Percentiles rank a stretch among this genome's conserved stretches.
Evolutionary conservation across 2,329 filamentous ascomycete species (phyloP).

Genomic region (Blastomyces gilchristii): DNA sequence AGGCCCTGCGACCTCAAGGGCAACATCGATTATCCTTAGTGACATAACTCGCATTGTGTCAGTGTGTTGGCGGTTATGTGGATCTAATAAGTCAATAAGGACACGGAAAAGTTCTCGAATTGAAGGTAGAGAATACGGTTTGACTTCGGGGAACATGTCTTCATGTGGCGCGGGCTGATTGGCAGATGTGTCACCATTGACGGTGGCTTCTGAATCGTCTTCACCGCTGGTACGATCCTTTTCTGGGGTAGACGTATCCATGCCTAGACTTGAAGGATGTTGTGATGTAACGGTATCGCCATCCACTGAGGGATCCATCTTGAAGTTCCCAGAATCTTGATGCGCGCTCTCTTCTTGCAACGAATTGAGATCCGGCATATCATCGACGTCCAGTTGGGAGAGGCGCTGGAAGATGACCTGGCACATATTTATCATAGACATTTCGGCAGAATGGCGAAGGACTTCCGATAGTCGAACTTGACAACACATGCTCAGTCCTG

Average conservation of each 20-base stretch:
- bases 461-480: conserved; percentile 86
- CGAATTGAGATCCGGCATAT: conserved; percentile 54
- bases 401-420: conserved; percentile 94
- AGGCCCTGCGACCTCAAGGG: conserved; percentile 87
- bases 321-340: conserved; percentile 62
- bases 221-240: conserved; percentile 27
- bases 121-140: conserved; percentile 85
- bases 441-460: conserved; percentile 80
- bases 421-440: conserved; percentile 97
- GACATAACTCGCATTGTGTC: conserved; percentile 98
- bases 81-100: conserved; percentile 84
- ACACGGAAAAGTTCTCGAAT: conserved; percentile 92
- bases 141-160: conserved; percentile 49
- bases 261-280: conserved; percentile 33
- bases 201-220: conserved; percentile 24
- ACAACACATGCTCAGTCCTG: conserved; percentile 92
- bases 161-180: conserved; percentile 29
- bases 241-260: conserved; percentile 26
- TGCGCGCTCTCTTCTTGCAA: conserved; percentile 51
- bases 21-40: conserved; percentile 90
- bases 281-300: conserved; percentile 51
- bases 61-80: conserved; percentile 82
- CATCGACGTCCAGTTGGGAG: conserved; percentile 72
- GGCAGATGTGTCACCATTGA: conserved; percentile 25
- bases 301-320: conserved; percentile 70